phyloP scores from a whole-genome alignment of 1,284 basidiomycete species.

The Cryptococcus jaspeensis region DNA sequence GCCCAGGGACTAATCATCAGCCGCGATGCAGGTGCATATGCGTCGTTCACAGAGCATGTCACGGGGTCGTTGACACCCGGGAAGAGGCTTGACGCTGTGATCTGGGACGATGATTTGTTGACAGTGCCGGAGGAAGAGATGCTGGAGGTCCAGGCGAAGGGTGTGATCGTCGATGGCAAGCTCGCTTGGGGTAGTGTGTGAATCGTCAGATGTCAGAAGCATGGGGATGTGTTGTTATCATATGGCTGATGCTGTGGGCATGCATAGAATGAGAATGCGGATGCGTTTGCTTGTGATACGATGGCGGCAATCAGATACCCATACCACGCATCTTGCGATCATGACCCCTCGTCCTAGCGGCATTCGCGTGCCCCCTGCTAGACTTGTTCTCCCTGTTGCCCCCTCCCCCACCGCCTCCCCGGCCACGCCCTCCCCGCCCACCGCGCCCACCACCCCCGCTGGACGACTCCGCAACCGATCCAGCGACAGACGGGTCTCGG shows the following conservation, averaged over 20 bases:
- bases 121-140: constrained; percentile 62
- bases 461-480: too few species aligned
- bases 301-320: constrained; percentile 24
- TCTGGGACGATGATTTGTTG: constrained; percentile 78
- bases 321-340: constrained; percentile 51
- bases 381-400: constrained; percentile 43
- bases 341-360: constrained; percentile 48
- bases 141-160: constrained; percentile 66
- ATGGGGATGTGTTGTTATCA: neutral
- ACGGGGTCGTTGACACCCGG: constrained; percentile 67
- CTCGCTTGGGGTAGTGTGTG: constrained; percentile 56
- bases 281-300: neutral
- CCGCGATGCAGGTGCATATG: constrained; percentile 63
- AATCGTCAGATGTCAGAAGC: neutral
- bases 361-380: constrained; percentile 49
- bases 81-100: constrained; percentile 81
- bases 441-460: constrained; percentile 13
- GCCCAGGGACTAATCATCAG: neutral
- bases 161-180: constrained; percentile 75
- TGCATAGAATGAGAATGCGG: neutral
- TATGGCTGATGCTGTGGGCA: neutral
- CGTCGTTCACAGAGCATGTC: constrained; percentile 64
- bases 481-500: too few species aligned
- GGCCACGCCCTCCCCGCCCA: constrained; percentile 21
- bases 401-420: constrained; percentile 29